A percentile compares a stretch with the other conserved stretches of the same genome.
phyloP scores from a whole-genome alignment of 257 asterid species.

The Solanum habrochaites region DNA sequence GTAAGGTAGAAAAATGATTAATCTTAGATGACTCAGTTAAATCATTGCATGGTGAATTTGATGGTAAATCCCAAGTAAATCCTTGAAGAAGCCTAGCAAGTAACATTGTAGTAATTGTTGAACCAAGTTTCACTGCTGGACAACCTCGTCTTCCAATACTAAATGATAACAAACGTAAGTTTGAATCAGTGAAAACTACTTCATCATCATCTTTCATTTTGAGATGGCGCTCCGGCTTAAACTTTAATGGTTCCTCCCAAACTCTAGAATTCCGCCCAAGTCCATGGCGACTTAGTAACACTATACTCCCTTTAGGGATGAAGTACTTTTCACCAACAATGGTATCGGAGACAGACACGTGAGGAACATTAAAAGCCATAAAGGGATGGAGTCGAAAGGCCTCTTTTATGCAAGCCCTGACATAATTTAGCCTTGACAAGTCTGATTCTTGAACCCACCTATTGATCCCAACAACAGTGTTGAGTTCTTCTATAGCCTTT shows the following conservation, averaged over 20 bases:
- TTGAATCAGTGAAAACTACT: neutral
- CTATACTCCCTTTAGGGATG: conserved; percentile 21
- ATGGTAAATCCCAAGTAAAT: neutral
- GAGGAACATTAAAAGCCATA: conserved; percentile 13
- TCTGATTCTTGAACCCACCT: conserved; percentile 24
- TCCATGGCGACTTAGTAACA: conserved; percentile 1
- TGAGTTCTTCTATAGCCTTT: conserved; percentile 4
- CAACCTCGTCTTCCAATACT: neutral
- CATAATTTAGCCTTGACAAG: conserved; percentile 9
- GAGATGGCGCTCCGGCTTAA: neutral
- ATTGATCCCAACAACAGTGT: conserved; percentile 2
- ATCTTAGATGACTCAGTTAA: neutral
- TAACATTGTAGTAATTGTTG: neutral
- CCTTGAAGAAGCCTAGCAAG: neutral
- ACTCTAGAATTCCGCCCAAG: neutral
- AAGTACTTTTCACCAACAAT: conserved; percentile 13
- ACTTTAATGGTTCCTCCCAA: neutral
- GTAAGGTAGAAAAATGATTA: neutral
- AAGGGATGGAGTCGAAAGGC: conserved; percentile 17
- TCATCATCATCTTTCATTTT: neutral
- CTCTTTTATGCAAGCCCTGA: conserved; percentile 20
- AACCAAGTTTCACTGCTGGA: neutral
- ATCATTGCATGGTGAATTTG: neutral
- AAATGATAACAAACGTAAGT: neutral
- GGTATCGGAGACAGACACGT: conserved; percentile 2